These are phyloP conservation scores for Tranzscheliella williamsii DNA, from an alignment of 1,284 basidiomycete species.

Conservation along the genomic window DNA sequence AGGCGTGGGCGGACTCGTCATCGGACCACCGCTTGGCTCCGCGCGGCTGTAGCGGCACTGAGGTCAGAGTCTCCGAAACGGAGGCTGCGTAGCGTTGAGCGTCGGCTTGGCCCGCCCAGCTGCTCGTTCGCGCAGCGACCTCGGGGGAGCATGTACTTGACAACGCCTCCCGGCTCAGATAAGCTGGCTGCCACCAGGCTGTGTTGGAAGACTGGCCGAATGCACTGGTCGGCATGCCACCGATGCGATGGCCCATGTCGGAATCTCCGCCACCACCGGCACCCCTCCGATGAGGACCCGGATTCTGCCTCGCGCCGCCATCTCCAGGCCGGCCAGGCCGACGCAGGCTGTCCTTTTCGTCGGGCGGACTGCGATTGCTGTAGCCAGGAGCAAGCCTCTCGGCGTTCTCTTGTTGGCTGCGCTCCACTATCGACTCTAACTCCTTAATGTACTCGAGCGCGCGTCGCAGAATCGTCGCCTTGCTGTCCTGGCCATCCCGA, in stretches of 20 bases:
- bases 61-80: background rate
- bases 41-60: background rate
- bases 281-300: background rate
- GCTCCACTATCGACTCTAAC: slow-evolving; percentile 31
- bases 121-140: slow-evolving; percentile 1
- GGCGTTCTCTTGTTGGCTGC: slow-evolving; percentile 12
- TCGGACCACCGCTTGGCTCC: slow-evolving; percentile 21
- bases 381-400: slow-evolving; percentile 12
- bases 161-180: background rate
- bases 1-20: slow-evolving; percentile 15
- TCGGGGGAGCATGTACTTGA: background rate
- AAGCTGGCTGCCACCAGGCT: background rate
- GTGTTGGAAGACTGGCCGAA: background rate
- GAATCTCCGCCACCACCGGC: background rate
- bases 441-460: slow-evolving; percentile 42
- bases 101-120: slow-evolving; percentile 2
- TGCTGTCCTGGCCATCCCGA: slow-evolving; percentile 43
- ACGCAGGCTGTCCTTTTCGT: slow-evolving; percentile 28
- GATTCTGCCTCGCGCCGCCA: slow-evolving; percentile 3
- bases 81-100: background rate
- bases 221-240: background rate
- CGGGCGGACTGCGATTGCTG: slow-evolving; percentile 30
- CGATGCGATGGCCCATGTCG: background rate
- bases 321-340: slow-evolving; percentile 24
- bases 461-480: slow-evolving; percentile 38